phyloP scores from a whole-genome alignment of 129 eudicot genomes.

The Ambrosia trifida region DNA sequence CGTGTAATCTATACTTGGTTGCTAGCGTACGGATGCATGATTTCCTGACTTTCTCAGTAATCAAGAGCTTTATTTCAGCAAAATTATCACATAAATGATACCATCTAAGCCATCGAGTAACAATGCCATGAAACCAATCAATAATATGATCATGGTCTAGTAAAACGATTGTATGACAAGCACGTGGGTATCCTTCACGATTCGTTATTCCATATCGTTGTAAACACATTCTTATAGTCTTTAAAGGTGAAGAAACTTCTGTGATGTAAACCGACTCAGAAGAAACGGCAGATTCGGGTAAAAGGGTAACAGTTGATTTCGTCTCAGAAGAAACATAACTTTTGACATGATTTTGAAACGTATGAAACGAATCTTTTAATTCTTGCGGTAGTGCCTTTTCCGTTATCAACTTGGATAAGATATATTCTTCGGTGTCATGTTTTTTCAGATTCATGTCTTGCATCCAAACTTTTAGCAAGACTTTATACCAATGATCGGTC shows the following conservation, averaged over 20 bases:
- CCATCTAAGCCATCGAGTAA: slow-evolving; percentile 78
- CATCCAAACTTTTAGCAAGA: slow-evolving; percentile 78
- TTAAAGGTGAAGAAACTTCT: slow-evolving; percentile 56
- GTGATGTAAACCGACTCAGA: slow-evolving; percentile 35
- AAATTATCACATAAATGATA: slow-evolving; percentile 64
- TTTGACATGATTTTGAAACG: slow-evolving; percentile 69
- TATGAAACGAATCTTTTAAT: slow-evolving; percentile 65
- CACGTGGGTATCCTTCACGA: slow-evolving; percentile 52
- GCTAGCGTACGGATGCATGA: slow-evolving; percentile 90
- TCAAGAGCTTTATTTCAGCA: slow-evolving; percentile 49
- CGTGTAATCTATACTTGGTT: slow-evolving; percentile 64
- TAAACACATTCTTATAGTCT: slow-evolving; percentile 62
- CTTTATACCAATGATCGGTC: slow-evolving; percentile 95
- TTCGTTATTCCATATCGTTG: slow-evolving; percentile 67
- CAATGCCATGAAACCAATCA: slow-evolving; percentile 77
- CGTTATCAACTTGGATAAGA: slow-evolving; percentile 60
- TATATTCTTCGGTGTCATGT: slow-evolving; percentile 46
- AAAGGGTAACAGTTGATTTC: slow-evolving; percentile 52
- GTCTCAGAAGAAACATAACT: slow-evolving; percentile 71
- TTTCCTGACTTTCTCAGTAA: slow-evolving; percentile 52
- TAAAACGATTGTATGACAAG: slow-evolving; percentile 57
- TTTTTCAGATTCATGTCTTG: slow-evolving; percentile 49
- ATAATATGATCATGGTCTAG: slow-evolving; percentile 65
- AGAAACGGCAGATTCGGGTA: slow-evolving; percentile 39
- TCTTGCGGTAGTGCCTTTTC: slow-evolving; percentile 87